These are phyloP conservation scores for Phytophthora macrochlamydospora DNA, from an alignment of 352 stramenopile genomes.

Conservation along the genomic window DNA sequence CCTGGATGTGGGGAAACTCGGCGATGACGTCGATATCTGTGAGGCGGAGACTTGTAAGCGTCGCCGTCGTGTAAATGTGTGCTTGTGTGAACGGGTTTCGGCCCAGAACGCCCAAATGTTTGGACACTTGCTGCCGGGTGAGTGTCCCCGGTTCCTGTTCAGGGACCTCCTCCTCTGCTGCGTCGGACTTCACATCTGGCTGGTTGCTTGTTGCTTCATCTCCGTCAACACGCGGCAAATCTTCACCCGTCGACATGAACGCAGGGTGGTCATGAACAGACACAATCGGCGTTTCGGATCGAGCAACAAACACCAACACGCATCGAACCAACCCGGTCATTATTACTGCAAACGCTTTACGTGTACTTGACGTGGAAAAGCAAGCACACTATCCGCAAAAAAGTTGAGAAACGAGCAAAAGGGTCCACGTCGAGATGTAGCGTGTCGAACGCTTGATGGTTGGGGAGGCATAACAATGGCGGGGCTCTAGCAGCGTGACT, in stretches of 20 bases:
- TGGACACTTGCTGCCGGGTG: constrained; percentile 36
- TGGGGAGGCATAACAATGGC: constrained; percentile 4
- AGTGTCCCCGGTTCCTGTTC: constrained; percentile 23
- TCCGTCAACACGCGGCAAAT: neutral
- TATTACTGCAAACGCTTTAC: constrained; percentile 17
- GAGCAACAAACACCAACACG: neutral
- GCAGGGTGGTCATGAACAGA: constrained; percentile 9
- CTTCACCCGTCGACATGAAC: constrained; percentile 17
- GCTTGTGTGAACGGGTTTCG: constrained; percentile 69
- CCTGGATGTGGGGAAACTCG: constrained; percentile 67
- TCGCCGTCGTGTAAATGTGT: constrained; percentile 68
- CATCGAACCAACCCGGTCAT: constrained; percentile 15
- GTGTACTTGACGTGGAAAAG: constrained; percentile 26
- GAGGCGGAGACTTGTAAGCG: constrained; percentile 43
- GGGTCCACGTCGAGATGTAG: constrained; percentile 30
- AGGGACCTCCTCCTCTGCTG: neutral
- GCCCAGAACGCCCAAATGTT: constrained; percentile 52
- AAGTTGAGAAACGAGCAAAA: constrained; percentile 15
- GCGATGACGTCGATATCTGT: constrained; percentile 44
- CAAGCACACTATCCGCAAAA: constrained; percentile 23
- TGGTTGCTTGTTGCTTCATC: constrained; percentile 1
- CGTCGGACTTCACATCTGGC: neutral
- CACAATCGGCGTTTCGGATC: constrained; percentile 22
- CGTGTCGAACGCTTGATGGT: constrained; percentile 21
- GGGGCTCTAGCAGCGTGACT: constrained; percentile 10